Percentiles rank a stretch among this genome's conserved stretches.
Evolutionary conservation across 768 basidiomycete genomes (phyloP).

Genomic region (Mycena pura): DNA sequence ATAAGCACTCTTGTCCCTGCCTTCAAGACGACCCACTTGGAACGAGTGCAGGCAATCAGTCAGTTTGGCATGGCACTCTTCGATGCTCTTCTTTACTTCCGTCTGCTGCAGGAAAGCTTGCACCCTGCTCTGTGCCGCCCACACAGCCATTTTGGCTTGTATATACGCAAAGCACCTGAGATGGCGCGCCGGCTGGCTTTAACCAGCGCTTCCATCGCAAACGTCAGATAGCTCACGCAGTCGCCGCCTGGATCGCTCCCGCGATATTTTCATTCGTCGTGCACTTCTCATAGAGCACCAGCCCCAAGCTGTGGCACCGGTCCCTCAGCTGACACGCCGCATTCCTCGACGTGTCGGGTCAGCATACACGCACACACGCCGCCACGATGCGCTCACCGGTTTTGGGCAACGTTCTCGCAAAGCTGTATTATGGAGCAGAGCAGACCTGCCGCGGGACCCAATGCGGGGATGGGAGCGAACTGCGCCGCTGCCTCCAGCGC

Average conservation of each 20-base stretch:
- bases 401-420: constrained; percentile 54
- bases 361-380: not conserved
- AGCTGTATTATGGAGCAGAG: constrained; percentile 52
- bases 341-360: constrained; percentile 36
- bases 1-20: not conserved
- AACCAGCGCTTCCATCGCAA: not conserved
- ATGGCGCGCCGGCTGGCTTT: too few species aligned
- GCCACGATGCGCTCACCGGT: constrained; percentile 44
- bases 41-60: constrained; percentile 55
- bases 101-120: constrained; percentile 54
- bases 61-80: constrained; percentile 51
- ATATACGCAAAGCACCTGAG: constrained; percentile 44
- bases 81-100: constrained; percentile 51
- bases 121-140: constrained; percentile 47
- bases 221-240: constrained; percentile 36
- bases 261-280: constrained; percentile 38
- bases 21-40: constrained; percentile 41
- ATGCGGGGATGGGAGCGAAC: constrained; percentile 55
- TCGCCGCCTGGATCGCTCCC: constrained; percentile 38
- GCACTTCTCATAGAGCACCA: constrained; percentile 44
- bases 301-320: constrained; percentile 52
- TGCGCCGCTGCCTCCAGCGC: constrained; percentile 53
- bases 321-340: constrained; percentile 53
- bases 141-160: constrained; percentile 47
- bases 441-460: constrained; percentile 48